These are phyloP conservation scores for Heliamphora exappendiculata DNA, from an alignment of 148 eudicot genomes.

Conservation along the genomic window DNA sequence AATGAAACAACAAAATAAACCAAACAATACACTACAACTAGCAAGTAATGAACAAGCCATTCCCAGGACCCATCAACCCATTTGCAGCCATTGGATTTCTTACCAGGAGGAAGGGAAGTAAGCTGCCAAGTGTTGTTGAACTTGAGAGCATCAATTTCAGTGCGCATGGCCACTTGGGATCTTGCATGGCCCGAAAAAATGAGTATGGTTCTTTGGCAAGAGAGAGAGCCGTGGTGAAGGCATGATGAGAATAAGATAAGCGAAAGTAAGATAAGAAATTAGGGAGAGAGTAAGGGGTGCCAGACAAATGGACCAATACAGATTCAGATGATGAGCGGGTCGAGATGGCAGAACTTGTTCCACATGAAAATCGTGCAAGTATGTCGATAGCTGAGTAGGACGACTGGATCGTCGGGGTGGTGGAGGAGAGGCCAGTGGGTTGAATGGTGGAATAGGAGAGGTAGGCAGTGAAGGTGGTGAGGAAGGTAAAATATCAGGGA, in stretches of 20 bases:
- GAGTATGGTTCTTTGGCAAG: background rate
- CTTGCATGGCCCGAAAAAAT: background rate
- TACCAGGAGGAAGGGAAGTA: no score
- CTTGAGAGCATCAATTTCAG: background rate
- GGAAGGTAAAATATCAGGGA: background rate
- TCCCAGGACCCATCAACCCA: background rate
- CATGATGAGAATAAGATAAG: background rate
- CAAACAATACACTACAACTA: no score
- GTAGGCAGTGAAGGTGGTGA: background rate
- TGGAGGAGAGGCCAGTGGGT: background rate
- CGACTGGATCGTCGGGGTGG: rapidly evolving
- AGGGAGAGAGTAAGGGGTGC: background rate
- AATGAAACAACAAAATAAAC: no score
- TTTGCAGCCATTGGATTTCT: background rate
- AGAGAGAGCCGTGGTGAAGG: background rate
- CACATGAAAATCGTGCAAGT: background rate
- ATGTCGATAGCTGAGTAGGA: background rate
- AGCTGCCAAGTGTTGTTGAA: background rate
- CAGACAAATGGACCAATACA: background rate
- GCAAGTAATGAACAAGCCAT: no score
- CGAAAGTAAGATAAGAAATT: background rate
- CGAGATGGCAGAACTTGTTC: background rate
- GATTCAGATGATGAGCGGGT: background rate
- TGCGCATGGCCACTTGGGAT: background rate
- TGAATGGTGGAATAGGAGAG: background rate